Evolutionary conservation across 768 basidiomycete genomes (phyloP).

Genomic region (Tremella yokohamensis): DNA sequence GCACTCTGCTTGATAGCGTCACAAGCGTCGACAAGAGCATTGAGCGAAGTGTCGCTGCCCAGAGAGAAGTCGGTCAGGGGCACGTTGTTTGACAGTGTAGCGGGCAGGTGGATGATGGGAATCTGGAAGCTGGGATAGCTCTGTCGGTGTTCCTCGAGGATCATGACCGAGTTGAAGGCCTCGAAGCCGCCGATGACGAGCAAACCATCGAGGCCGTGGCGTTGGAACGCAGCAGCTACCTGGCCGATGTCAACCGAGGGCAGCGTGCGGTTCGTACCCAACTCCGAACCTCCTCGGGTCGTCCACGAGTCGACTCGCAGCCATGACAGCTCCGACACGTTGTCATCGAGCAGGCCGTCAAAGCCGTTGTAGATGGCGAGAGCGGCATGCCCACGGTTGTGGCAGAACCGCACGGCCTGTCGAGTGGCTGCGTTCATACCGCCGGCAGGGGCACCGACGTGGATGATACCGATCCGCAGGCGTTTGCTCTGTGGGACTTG

Average conservation of each 20-base stretch:
- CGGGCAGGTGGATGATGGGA: conserved; percentile 92
- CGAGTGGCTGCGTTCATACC: conserved; percentile 99
- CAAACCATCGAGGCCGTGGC: conserved; percentile 71
- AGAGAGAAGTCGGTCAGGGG: conserved; percentile 94
- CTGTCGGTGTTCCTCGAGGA: conserved; percentile 73
- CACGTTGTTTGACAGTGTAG: conserved; percentile 97
- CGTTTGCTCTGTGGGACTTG: conserved; percentile 56
- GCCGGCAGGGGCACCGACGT: conserved; percentile 91
- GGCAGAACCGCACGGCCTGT: conserved; percentile 86
- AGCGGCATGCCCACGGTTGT: conserved; percentile 87
- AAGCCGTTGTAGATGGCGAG: conserved; percentile 94
- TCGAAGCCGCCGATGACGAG: conserved; percentile 96
- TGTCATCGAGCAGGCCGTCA: conserved; percentile 86
- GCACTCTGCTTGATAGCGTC: conserved; percentile 99
- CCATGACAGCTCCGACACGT: conserved; percentile 82
- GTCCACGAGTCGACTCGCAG: conserved; percentile 96
- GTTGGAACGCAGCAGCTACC: conserved; percentile 86
- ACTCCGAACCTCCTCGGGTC: conserved; percentile 91
- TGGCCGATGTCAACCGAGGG: conserved; percentile 83
- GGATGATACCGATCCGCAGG: conserved; percentile 54
- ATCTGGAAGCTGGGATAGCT: conserved; percentile 89
- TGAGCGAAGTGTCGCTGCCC: conserved; percentile 95
- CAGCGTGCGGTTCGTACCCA: conserved; percentile 88
- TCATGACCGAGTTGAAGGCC: conserved; percentile 73
- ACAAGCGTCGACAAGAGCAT: conserved; percentile 93